Evolutionary conservation across 2,329 filamentous ascomycete species (phyloP), one percentile per base, ranked within the genome.

Genomic region (Bipolaris bicolor): DNA sequence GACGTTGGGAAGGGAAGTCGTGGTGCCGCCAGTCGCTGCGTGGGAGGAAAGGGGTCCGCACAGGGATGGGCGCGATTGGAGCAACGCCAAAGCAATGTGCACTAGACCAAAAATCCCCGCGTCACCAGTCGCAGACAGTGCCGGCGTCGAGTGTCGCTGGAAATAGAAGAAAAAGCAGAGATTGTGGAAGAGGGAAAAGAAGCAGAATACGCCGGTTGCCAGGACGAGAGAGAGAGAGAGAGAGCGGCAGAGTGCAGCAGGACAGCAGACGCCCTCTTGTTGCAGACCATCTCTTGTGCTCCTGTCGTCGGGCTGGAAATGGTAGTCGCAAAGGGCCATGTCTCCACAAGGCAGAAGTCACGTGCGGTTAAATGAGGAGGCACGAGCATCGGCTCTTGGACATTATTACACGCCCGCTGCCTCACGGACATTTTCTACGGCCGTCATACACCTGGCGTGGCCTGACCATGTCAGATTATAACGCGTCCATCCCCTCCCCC

Each of bases 21-120:
- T 69, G 69, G 71, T 72, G 69, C 60, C 66, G 64, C 69, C 65
- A 55, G 64, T 62, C 57, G 57, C 58, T 69, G 58, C 65, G 57
- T 64, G 65, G 29, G 66, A 69, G 71, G 70, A 75, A 76, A 76
- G 71, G 73, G 73, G 71, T 72, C 73, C 65, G 68, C 61, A 62
- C 72, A 74, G 52, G 56, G 52, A 58, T 59, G 58, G 69, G 74
- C 51, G 55, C 55, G 73, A 73, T 75, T 67, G 64, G 61, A 69
- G 65, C 71, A 69, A 67, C 67, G 67, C 71, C 67, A 60, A 68
- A 64, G 65, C 64, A 65, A 63, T 66, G 62, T 64, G 64, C 72
- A 65, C 69, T 74, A 70, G 69, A 62, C 62, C 62, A 62, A 65
- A 70, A 73, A 74, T 64, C 71, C 69, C 66, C 65, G 63, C 66